Percentiles rank a stretch among this genome's conserved stretches.
Conservation (phyloP, 139 green algal genomes). For the Coelastrella sp. region DNA sequence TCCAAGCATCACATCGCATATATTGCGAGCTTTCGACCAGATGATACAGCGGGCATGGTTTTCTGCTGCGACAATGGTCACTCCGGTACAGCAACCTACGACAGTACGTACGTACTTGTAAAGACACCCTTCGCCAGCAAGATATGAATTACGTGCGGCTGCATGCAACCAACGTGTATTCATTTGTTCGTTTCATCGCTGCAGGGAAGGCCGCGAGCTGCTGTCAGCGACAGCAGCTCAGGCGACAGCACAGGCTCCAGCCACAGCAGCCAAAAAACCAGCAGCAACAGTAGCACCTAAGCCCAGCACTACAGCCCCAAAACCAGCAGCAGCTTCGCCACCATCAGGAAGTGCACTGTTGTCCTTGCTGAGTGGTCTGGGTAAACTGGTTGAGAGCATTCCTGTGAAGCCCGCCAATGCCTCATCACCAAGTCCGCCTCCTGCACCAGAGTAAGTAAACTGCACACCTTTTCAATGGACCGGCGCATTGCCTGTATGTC, state of each 20-base stretch:
- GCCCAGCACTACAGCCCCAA: neutral
- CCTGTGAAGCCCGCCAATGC: neutral
- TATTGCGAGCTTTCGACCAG: too few relatives aligned
- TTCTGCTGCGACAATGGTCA: too few relatives aligned
- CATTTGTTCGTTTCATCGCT: neutral
- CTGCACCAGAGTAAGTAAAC: slow-evolving; percentile 20
- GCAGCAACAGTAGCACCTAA: neutral
- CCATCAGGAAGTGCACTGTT: neutral
- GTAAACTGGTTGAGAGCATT: slow-evolving; percentile 5
- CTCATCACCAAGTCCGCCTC: neutral
- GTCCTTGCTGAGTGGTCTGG: neutral
- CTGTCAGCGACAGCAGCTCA: neutral
- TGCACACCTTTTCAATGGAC: too few relatives aligned
- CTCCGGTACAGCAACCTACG: neutral
- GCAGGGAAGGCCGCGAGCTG: neutral
- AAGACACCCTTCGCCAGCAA: too few relatives aligned
- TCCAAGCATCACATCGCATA: too few relatives aligned
- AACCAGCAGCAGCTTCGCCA: neutral
- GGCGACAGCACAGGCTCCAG: neutral
- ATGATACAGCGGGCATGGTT: too few relatives aligned
- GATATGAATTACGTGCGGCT: too few relatives aligned
- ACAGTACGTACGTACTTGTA: too few relatives aligned
- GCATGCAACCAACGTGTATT: neutral
- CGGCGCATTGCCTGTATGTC: neutral
- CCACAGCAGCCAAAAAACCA: neutral